Evolutionary conservation across 495 filamentous ascomycete genomes (phyloP).

Genomic region (Daldinia caldariorum): DNA sequence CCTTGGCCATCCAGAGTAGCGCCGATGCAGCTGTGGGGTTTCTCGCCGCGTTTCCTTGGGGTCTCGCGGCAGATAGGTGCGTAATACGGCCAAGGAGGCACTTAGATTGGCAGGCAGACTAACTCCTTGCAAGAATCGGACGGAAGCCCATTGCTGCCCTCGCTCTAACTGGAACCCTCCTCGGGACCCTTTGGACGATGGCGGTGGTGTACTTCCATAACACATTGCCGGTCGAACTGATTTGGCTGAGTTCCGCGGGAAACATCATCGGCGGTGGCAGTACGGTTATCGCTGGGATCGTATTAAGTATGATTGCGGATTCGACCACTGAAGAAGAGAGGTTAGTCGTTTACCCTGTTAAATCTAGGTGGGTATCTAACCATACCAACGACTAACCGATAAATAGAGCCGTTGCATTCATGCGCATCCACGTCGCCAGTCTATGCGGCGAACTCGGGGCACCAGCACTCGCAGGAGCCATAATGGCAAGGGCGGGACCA

Average conservation of each 20-base stretch:
- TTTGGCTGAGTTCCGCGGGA: conserved; percentile 64
- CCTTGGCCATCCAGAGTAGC: conserved; percentile 44
- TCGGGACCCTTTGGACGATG: conserved; percentile 50
- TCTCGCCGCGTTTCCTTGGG: conserved; percentile 44
- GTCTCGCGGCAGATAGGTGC: conserved; percentile 44
- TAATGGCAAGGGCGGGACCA: conserved; percentile 62
- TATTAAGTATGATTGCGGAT: conserved; percentile 67
- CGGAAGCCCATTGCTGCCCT: conserved; percentile 54
- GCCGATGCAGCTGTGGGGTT: conserved; percentile 36
- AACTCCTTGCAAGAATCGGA: conserved; percentile 56
- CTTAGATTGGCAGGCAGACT: conserved; percentile 46
- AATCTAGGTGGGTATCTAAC: conserved; percentile 41
- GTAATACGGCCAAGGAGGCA: conserved; percentile 3
- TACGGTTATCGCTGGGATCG: conserved; percentile 60
- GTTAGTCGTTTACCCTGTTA: conserved; percentile 41
- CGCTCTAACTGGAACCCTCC: conserved; percentile 47
- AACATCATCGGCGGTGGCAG: conserved; percentile 65
- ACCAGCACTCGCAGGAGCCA: conserved; percentile 60
- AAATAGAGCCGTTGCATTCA: conserved; percentile 56
- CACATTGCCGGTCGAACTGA: conserved; percentile 58
- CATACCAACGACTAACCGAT: conserved; percentile 59
- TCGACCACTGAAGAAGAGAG: conserved; percentile 64
- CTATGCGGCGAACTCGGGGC: conserved; percentile 58
- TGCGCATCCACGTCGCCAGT: conserved; percentile 42
- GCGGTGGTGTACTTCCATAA: conserved; percentile 51